Evolutionary conservation across 2,329 filamentous ascomycete genomes (phyloP), one percentile per base, ranked within the genome.

Genomic region (Botryotinia calthae): DNA sequence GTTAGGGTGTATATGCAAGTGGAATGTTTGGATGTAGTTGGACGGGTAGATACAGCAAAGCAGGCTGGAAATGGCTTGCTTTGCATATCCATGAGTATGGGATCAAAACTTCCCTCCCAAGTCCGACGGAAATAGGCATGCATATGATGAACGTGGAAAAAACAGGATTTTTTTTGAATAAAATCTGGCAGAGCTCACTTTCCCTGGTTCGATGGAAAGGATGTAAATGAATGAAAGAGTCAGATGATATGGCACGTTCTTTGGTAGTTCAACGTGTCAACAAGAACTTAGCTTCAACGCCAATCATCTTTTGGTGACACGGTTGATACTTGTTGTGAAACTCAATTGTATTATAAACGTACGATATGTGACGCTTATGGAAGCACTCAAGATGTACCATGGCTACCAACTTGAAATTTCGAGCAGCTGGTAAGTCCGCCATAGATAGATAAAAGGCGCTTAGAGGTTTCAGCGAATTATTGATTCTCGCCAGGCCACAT

Each of bases 91-190:
- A 34, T 34, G n/a, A 28, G 18, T 34, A 72, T 67, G 54, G 54
- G 62, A 59, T 42, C 42, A 44, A 58, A 72, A 72, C 18, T 64
- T 58, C 42, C 62, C 70, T 48, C 66, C 42, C 62, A 67, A 59
- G 37, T 40, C 62, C 51, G 70, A 59, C 62, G 70, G 70, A 22
- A 67, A 59, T 37, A 72, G 62, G 16, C 62, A 67, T n/a, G n/a
- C n/a, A n/a, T n/a, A n/a, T 66, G 48, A 67, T 72, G 51, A 66
- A 72, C 62, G 62, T 72, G 70, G 62, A 48, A 54, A 67, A 54
- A 16, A 34, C n/a, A 66, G 40, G 48, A 46, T 2, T 61, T 71
- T 2, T 28, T 28, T 22, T 42, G 25, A 64, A 48, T 22, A 37
- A 31, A 22, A 51, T 40, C 28, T 48, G n/a, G 28, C 67, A 70